Base-by-base conservation (phyloP, 805 yeast species). In the Yarrowia deformans region DNA sequence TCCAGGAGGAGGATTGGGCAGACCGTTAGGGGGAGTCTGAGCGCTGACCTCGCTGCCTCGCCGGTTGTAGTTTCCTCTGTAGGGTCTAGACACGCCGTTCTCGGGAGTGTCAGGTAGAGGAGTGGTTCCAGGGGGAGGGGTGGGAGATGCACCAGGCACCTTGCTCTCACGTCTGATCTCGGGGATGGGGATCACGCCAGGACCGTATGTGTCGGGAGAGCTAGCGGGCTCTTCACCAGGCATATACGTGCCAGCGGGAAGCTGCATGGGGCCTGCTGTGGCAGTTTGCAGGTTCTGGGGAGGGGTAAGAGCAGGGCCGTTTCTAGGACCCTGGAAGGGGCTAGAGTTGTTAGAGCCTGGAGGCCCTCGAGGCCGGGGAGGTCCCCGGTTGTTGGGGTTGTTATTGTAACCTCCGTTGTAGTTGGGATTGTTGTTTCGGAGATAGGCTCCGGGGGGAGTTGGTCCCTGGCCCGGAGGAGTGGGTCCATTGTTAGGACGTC, bases 131-230 rank as follows among this genome's bases (percentile, higher is more conserved):
- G 42, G 37, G 8, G 58, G 43, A 37, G 66, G 52, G 14, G 67
- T 43, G 54, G 67, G 32, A 10, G 64, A 63, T 32, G 29, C 50
- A 9, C 67, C 67, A 18, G 63, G 63, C 48, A 56, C 63, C 63
- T 56, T 56, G 63, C 63, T 56, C 39, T 56, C 63, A 16, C 69
- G 49, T 54, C 77, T 69, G 37, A 76, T 67, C 29, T 72, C 70
- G 1, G 79, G 77, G 16, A 76, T 70, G 8, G 75, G 75, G 4
- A 75, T 76, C 3, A 75, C 79, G 45, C 74, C 74, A 1, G 78
- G 77, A 7, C 77, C 77, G 52, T 70, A 76, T 16, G 69, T 23
- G 29, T 70, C 42, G 9, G 50, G 68, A 7, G 71, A 18, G 19
- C 54, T 45, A 14, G 73, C 74, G 16, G 68, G 68, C 39, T 48